Evolutionary conservation across 164 flowering plant species (phyloP), one percentile per base, ranked within the genome.

Genomic region (Paratinospora sagittata): DNA sequence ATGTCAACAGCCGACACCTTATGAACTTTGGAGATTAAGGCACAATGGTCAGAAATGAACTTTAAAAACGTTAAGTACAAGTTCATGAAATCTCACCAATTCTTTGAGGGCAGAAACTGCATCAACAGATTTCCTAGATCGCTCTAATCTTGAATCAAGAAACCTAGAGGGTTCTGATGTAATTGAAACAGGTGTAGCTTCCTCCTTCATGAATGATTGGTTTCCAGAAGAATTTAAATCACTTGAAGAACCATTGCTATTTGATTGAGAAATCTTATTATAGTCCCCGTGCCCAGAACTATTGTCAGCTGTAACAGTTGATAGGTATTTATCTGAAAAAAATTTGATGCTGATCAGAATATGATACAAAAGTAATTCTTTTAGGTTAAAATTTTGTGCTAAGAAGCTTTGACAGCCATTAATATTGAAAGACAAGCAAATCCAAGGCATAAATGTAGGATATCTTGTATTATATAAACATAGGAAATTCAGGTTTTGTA

Each of bases 251-350:
- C 86, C 91, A 82, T 83, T 86, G 17, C 82, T 87, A 57, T 77
- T 84, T 72, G 71, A 64, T 72, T 73, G 78, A 52, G 84, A 73
- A 74, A 78, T 55, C 80, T 83, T 80, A 73, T 61, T 82, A 36
- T 65, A 72, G 76, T 93, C 91, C 75, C 86, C 88, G 73, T 73
- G 85, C 64, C 73, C 63, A 47, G 77, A 43, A 63, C 75, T 78
- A 66, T 84, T 66, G 72, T 90, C 94, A 70, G 81, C 71, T 66
- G 84, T 84, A 36, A 62, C 49, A 74, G 76, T 79, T n/a, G 89
- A 78, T 58, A 89, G 27, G 78, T 89, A 95, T 68, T 77, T 83
- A 81, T 89, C 98, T 95, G 90, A 82, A 82, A 73, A 43, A 61
- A 70, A 3, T 27, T 41, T 55, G 41, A 30, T 5, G 2, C 58